A percentile compares a stretch with the other conserved stretches of the same genome.
These are phyloP conservation scores for Gardenia jasminoides DNA, from an alignment of 257 asterid species.

Conservation along the genomic window DNA sequence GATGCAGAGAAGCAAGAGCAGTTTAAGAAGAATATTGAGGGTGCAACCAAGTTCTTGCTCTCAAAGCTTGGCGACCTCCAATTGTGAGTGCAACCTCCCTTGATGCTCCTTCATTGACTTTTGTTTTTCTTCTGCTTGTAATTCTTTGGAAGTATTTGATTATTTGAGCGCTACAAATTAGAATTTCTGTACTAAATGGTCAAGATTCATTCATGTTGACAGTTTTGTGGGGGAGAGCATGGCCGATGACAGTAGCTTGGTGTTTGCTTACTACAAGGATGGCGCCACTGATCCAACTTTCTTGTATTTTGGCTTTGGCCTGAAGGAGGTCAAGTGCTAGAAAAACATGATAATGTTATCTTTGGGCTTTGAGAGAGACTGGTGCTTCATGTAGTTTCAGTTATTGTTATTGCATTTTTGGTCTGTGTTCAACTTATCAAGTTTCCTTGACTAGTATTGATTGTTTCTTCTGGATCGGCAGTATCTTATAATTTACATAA, in stretches of 20 bases:
- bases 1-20: slow-evolving; percentile 54
- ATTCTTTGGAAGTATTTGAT: neutral
- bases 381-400: slow-evolving; percentile 5
- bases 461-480: neutral
- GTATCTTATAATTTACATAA: neutral
- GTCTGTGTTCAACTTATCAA: neutral
- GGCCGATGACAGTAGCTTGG: slow-evolving; percentile 62
- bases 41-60: slow-evolving; percentile 71
- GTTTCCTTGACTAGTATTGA: neutral
- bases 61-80: slow-evolving; percentile 73
- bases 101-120: neutral
- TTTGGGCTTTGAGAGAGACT: neutral
- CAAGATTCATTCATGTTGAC: neutral
- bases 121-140: neutral
- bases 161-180: neutral
- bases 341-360: neutral
- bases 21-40: slow-evolving; percentile 73
- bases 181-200: neutral
- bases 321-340: slow-evolving; percentile 85
- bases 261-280: slow-evolving; percentile 88
- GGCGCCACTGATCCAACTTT: slow-evolving; percentile 87
- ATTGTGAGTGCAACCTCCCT: slow-evolving; percentile 50
- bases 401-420: slow-evolving; percentile 11
- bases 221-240: slow-evolving; percentile 95
- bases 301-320: slow-evolving; percentile 65